phyloP scores from a whole-genome alignment of 176 grass and related monocot species.

The Tuctoria greenei region DNA sequence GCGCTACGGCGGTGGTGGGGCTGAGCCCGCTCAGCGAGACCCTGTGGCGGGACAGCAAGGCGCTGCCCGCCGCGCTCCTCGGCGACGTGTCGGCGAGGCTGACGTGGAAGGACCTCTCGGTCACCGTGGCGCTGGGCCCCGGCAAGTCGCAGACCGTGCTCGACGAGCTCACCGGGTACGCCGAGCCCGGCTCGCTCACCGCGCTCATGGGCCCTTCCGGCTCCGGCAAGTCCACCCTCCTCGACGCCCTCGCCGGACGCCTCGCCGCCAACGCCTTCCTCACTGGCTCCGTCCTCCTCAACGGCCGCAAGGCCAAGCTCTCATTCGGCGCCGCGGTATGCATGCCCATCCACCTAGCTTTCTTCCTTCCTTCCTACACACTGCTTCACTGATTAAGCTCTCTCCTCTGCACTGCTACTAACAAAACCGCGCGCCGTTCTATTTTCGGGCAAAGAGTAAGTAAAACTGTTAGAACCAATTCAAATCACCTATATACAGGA shows the following conservation, averaged over 20 bases:
- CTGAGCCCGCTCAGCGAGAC: conserved; percentile 95
- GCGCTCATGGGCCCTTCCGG: conserved; percentile 95
- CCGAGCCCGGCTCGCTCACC: conserved; percentile 80
- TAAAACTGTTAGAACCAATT: background rate
- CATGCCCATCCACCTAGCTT: background rate
- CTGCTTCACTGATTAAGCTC: too few relatives aligned
- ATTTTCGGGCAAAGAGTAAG: background rate
- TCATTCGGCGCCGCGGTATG: conserved; percentile 95
- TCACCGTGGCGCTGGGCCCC: conserved; percentile 69
- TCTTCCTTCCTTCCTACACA: background rate
- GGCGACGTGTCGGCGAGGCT: conserved; percentile 87
- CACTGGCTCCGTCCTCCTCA: conserved; percentile 80
- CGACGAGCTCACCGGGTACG: conserved; percentile 85
- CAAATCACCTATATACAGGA: background rate
- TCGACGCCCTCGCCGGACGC: conserved; percentile 87
- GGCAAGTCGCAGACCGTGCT: conserved; percentile 78
- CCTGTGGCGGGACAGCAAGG: conserved; percentile 73
- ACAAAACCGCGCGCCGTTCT: background rate
- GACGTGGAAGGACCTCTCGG: conserved; percentile 95
- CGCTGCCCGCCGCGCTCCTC: conserved; percentile 51
- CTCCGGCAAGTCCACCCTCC: conserved; percentile 94
- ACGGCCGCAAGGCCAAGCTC: conserved; percentile 91
- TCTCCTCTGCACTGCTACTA: too few relatives aligned
- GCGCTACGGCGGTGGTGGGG: conserved; percentile 44
- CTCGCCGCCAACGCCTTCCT: conserved; percentile 94